A percentile compares a stretch with the other conserved stretches of the same genome.
phyloP scores from a whole-genome alignment of 1,139 yeast species.

The Hanseniaspora gamundiae region DNA sequence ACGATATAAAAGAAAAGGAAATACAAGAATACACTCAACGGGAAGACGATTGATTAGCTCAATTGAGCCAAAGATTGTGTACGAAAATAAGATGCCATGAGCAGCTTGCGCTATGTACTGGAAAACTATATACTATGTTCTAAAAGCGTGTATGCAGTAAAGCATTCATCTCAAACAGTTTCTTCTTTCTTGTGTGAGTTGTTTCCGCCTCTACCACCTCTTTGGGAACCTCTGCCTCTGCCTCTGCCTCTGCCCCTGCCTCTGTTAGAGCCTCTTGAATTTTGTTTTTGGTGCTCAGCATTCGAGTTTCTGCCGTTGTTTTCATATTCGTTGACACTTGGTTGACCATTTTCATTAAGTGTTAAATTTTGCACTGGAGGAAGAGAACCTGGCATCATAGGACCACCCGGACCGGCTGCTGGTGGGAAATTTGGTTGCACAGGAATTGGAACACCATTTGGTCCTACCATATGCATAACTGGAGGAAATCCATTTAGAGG shows the following conservation, averaged over 20 bases:
- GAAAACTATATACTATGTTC: no score
- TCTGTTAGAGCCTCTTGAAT: conserved; percentile 9
- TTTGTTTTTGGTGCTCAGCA: not conserved
- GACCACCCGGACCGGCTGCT: not conserved
- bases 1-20: conserved; percentile 28
- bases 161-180: not conserved
- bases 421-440: conserved; percentile 6
- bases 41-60: conserved; percentile 20
- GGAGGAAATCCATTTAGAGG: conserved; percentile 8
- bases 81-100: conserved; percentile 1
- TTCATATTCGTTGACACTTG: no score
- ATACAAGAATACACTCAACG: conserved; percentile 29
- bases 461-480: conserved; percentile 11
- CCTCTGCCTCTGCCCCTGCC: conserved; percentile 25
- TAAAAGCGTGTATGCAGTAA: no score
- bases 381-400: not conserved
- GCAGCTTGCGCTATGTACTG: no score
- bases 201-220: conserved; percentile 12
- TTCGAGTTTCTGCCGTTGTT: not conserved
- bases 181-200: conserved; percentile 1
- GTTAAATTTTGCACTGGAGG: not conserved
- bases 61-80: not conserved
- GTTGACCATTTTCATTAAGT: no score
- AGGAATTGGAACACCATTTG: conserved; percentile 17
- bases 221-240: conserved; percentile 21